phyloP scores from a whole-genome alignment of 768 basidiomycete species.

The Suillus bovinus region DNA sequence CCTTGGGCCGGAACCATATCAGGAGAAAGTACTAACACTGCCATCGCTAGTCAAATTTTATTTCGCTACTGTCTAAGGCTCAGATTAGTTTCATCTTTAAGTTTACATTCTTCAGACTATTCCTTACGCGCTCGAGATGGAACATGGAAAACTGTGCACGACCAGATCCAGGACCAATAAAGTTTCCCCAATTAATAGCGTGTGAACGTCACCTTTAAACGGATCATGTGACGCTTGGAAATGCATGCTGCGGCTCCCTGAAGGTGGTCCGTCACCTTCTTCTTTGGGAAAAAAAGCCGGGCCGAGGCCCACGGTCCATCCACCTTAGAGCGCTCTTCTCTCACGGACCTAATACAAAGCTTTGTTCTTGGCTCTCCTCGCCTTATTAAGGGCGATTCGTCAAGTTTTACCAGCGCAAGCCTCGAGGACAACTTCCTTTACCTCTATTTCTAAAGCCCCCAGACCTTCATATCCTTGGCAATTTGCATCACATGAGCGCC shows the following conservation, averaged over 20 bases:
- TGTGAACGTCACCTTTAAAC: too few species aligned
- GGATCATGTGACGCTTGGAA: too few species aligned
- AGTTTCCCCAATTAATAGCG: too few species aligned
- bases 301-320: too few species aligned
- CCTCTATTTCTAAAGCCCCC: constrained; percentile 52
- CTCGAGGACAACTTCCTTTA: constrained; percentile 33
- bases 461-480: constrained; percentile 49
- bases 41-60: background rate
- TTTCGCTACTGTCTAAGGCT: background rate
- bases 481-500: constrained; percentile 42
- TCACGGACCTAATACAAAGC: too few species aligned
- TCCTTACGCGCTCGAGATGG: background rate
- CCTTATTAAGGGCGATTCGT: too few species aligned
- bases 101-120: background rate
- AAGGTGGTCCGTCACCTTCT: too few species aligned
- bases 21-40: background rate
- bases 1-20: background rate
- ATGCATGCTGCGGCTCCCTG: too few species aligned
- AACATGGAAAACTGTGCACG: too few species aligned
- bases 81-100: background rate
- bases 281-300: too few species aligned
- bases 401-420: background rate
- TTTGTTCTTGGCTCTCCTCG: background rate
- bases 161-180: too few species aligned
- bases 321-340: too few species aligned